Base-by-base conservation (phyloP, 805 yeast genomes). In the Candida pseudofarinosa region DNA sequence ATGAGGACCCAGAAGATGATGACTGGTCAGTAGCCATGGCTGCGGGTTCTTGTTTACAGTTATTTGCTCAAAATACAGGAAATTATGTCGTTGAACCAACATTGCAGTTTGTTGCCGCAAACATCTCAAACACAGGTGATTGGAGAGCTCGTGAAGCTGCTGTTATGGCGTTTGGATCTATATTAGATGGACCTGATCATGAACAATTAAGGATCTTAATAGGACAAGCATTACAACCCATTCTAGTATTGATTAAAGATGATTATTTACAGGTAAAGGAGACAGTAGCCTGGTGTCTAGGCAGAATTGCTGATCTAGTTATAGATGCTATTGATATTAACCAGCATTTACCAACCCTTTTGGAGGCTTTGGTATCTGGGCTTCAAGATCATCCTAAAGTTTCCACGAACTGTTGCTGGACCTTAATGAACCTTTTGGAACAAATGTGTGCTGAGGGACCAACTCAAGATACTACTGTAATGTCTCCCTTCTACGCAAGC, bases 1-100 rank as follows among this genome's bases (percentile, higher is more conserved):
- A 87, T 61, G 97, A 89, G 43, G 96, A 88, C 57, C 85, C 89
- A 23, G 95, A 86, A 56, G 97, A 88, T 60, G 99, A 93, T 59
- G 95, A 88, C 56, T 93, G 99, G 99, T 87, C 90, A 46, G 96
- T 88, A 34, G 81, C 97, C 7, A 91, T 91, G 98, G 97, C 98
- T 39, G 97, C 99, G 1, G 99, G 97, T 56, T 90, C 97, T 12
- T 93, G 98, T 67, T 71, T 93, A 58, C 96, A 88, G 69, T 75
- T 93, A 48, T 90, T 88, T 66, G 97, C 99, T 3, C 95, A 86
- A 63, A 81, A 85, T 56, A 86, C 95, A 39, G 95, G 91, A 12
- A 81, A 85, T 59, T 82, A 81, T 51, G 90, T 93, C 32, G 88
- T 91, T 35, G 86, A 82, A 49, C 91, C 95, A 34, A 86, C 96